phyloP scores from a whole-genome alignment of 2,329 filamentous ascomycete genomes.

The Aspergillus terreus region DNA sequence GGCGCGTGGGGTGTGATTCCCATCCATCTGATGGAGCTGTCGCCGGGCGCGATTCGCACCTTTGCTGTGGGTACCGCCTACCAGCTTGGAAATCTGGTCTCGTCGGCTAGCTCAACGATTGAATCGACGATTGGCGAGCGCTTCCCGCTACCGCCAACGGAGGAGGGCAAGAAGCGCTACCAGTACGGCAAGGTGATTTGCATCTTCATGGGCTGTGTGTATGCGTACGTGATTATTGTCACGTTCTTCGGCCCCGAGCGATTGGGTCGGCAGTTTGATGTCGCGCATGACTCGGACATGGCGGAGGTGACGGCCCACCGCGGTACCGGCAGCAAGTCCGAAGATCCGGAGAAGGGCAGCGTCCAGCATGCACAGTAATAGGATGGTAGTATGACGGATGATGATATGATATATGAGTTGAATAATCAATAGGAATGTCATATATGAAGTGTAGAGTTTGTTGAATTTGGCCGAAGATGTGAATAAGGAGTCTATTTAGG shows the following conservation, averaged over 20 bases:
- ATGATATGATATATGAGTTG: background rate
- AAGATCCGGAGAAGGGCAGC: slow-evolving; percentile 27
- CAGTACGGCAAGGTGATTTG: slow-evolving; percentile 81
- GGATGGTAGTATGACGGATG: background rate
- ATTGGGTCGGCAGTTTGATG: slow-evolving; percentile 45
- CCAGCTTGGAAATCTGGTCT: slow-evolving; percentile 62
- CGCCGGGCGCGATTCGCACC: slow-evolving; percentile 57
- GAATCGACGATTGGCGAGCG: slow-evolving; percentile 70
- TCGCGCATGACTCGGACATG: slow-evolving; percentile 46
- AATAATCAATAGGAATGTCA: background rate
- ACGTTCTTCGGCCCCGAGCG: slow-evolving; percentile 48
- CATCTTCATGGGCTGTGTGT: slow-evolving; percentile 89
- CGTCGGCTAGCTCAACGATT: slow-evolving; percentile 65
- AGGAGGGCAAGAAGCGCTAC: slow-evolving; percentile 52
- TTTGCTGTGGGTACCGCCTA: slow-evolving; percentile 62
- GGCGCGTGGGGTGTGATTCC: slow-evolving; percentile 75
- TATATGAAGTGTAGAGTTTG: background rate
- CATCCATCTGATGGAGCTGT: slow-evolving; percentile 64
- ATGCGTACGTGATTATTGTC: slow-evolving; percentile 54
- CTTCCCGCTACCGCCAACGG: slow-evolving; percentile 64
- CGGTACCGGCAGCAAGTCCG: slow-evolving; percentile 16
- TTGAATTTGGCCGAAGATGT: background rate
- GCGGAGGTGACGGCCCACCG: slow-evolving; percentile 39
- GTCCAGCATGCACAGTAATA: background rate
- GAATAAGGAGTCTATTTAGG: too few relatives aligned